These are phyloP conservation scores for Erodium chrysanthum DNA, from an alignment of 441 rosid species.

Conservation along the genomic window DNA sequence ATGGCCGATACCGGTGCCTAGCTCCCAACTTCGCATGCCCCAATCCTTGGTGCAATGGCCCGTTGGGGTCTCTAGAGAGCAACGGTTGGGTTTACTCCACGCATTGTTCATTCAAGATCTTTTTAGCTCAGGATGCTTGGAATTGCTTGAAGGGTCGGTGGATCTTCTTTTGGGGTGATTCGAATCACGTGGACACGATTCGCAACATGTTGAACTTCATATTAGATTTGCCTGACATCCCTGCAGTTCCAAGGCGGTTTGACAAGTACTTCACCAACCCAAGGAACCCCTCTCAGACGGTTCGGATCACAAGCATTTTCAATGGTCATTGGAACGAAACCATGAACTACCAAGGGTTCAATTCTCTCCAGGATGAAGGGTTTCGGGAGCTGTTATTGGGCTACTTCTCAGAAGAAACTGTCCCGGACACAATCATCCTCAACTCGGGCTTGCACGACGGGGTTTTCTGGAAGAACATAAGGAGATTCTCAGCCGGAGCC, in stretches of 20 bases:
- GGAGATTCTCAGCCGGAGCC: conserved; percentile 52
- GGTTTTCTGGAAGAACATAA: conserved; percentile 43
- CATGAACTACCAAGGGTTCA: conserved; percentile 66
- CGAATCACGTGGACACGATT: conserved; percentile 90
- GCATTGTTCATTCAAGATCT: conserved; percentile 70
- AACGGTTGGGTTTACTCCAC: conserved; percentile 94
- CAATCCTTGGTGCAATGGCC: conserved; percentile 78
- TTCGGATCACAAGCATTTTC: conserved; percentile 86
- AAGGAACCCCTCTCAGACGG: conserved; percentile 45
- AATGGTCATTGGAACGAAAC: conserved; percentile 92
- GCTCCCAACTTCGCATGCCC: conserved; percentile 48
- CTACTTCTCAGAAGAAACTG: conserved; percentile 51
- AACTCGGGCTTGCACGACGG: conserved; percentile 94
- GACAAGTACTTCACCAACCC: conserved; percentile 71
- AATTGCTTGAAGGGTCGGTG: conserved; percentile 61
- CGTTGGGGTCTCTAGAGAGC: conserved; percentile 68
- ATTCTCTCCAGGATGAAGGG: conserved; percentile 54
- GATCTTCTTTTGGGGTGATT: conserved; percentile 99
- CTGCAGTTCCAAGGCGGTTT: conserved; percentile 70
- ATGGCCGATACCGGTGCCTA: conserved; percentile 76
- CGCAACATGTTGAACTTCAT: conserved; percentile 76
- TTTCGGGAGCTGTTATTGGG: conserved; percentile 56
- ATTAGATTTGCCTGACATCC: conserved; percentile 52
- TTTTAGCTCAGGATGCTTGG: conserved; percentile 56
- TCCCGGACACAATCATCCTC: conserved; percentile 69